Conservation (phyloP, 2,329 filamentous ascomycete species). For the Emydomyces testavorans region DNA sequence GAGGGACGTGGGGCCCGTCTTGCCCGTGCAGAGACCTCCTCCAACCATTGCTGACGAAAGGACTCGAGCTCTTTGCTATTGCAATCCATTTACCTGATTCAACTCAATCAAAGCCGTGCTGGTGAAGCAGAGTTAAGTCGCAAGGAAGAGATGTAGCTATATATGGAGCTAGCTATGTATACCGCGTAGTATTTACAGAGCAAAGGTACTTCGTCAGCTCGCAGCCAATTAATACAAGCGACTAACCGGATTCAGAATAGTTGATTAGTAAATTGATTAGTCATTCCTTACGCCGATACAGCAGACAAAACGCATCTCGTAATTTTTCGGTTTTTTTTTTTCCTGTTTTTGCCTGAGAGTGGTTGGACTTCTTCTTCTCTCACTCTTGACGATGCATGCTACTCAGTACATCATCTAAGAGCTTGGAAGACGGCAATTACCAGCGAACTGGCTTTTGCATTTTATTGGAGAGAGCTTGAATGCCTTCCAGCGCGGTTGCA, state of each 20-base stretch:
- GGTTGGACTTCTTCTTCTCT: neutral
- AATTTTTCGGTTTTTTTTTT: constrained; percentile 11
- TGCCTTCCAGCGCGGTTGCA: constrained; percentile 21
- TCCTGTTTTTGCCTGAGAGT: constrained; percentile 5
- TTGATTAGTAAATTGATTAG: neutral
- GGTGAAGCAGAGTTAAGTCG: neutral
- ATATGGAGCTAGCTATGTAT: too few relatives aligned
- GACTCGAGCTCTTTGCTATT: constrained; percentile 57
- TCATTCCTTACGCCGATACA: constrained; percentile 5
- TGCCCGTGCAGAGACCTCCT: constrained; percentile 54
- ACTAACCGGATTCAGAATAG: neutral
- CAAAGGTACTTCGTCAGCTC: too few relatives aligned
- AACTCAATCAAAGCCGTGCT: neutral
- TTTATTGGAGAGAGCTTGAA: constrained; percentile 12
- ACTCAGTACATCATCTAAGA: neutral
- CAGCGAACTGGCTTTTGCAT: neutral
- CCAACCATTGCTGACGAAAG: constrained; percentile 76
- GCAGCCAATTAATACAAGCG: neutral
- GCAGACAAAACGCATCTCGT: constrained; percentile 6
- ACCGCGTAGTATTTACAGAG: too few relatives aligned
- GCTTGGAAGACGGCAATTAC: neutral
- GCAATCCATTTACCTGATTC: neutral
- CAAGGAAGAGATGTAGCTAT: too few relatives aligned
- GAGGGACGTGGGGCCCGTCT: constrained; percentile 2
- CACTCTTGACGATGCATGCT: neutral